Evolutionary conservation across 805 yeast genomes (phyloP).

Genomic region (Lachancea quebecensis): DNA sequence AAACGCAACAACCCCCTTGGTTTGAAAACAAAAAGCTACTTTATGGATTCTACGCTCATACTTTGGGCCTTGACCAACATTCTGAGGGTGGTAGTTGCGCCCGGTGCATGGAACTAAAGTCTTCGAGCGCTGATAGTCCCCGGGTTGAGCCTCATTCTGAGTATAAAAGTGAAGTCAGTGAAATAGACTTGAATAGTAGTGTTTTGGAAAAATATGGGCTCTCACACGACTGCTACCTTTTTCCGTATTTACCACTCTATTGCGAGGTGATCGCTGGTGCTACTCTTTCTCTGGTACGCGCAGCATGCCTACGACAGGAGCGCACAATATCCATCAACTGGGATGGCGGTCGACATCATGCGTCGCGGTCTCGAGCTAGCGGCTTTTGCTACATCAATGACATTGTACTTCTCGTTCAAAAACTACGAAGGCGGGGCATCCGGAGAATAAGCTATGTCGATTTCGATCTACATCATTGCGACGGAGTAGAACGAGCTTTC

Average conservation of each 20-base stretch:
- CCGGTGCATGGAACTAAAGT: no score
- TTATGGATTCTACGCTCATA: conserved; percentile 7
- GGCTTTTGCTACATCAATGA: conserved; percentile 76
- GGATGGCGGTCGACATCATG: conserved; percentile 80
- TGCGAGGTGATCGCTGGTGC: conserved; percentile 48
- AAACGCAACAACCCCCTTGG: background rate
- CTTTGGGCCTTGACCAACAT: background rate
- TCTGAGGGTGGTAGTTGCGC: no score
- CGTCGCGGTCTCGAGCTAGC: conserved; percentile 44
- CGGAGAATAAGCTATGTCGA: conserved; percentile 54
- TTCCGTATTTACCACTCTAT: conserved; percentile 47
- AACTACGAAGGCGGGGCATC: conserved; percentile 40
- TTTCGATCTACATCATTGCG: conserved; percentile 74
- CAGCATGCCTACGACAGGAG: conserved; percentile 19
- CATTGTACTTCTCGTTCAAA: conserved; percentile 48
- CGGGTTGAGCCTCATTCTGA: background rate
- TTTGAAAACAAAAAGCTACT: conserved; percentile 12
- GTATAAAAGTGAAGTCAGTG: background rate
- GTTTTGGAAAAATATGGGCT: conserved; percentile 39
- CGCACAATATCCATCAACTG: conserved; percentile 51
- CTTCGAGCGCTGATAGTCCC: no score
- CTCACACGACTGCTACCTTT: conserved; percentile 56
- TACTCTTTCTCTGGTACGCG: conserved; percentile 43
- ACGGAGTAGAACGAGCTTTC: conserved; percentile 69
- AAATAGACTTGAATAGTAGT: background rate